Evolutionary conservation across 495 filamentous ascomycete genomes (phyloP), one percentile per base, ranked within the genome.

Genomic region (Daldinia concentrica): DNA sequence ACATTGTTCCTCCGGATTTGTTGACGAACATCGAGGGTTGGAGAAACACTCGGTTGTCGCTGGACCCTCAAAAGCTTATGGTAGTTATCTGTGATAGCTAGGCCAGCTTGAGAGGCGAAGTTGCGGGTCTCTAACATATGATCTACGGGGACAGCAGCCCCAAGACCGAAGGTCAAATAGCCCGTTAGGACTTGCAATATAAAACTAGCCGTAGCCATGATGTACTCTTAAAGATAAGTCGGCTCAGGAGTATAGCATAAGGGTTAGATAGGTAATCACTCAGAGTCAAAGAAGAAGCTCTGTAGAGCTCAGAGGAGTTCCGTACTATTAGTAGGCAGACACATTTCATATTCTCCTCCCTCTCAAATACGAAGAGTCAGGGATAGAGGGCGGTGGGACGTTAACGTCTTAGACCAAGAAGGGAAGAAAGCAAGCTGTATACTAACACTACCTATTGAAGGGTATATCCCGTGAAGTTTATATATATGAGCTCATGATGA

Each of bases 71-170:
- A n/a, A n/a, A n/a, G n/a, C n/a, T n/a, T n/a, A n/a, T n/a, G n/a
- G n/a, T n/a, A n/a, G n/a, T n/a, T n/a, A n/a, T n/a, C n/a, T n/a
- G n/a, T n/a, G n/a, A 69, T 66, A 51, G 63, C 50, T 39, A 71
- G 29, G 15, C 62, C 58, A 7, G 68, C 68, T 26, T 66, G 11
- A n/a, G 57, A 32, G 24, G 63, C 68, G 14, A 66, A 63, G 58
- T 36, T 36, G 3, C 57, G 63, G 30, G 68, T 62, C 37, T 71
- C 48, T 15, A 62, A 14, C 51, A 66, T 51, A 50, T 71, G 63
- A 48, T 66, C 68, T 12, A 65, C 50, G 1, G 62, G 68, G 32
- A 45, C 37, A 57, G 68, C 62, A 26, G 41, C 54, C 19, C 62
- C 63, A 6, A 66, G 51, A 19, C 58, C 54, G 9, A 71, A 19